Conservation (phyloP, 768 basidiomycete species). For the Inosperma sp. region DNA sequence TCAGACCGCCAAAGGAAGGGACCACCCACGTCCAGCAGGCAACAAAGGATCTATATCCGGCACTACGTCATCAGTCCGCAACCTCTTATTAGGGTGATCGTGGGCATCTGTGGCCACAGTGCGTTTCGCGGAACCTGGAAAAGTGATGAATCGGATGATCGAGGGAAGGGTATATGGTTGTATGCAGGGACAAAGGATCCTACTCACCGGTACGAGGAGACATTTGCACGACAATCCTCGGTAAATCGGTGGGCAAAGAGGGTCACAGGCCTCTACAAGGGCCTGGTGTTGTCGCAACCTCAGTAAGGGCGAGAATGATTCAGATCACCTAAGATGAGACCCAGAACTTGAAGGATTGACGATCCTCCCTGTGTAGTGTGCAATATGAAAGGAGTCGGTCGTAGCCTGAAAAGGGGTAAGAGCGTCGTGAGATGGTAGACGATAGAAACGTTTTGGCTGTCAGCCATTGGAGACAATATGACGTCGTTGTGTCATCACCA, state of each 20-base stretch:
- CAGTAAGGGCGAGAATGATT: no score
- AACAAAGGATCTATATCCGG: conserved; percentile 1
- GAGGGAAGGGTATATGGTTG: conserved; percentile 1
- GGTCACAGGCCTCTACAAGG: not conserved
- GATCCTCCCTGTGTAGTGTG: no score
- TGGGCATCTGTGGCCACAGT: not conserved
- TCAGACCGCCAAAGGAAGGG: not conserved
- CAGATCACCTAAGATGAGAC: no score
- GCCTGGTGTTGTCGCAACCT: conserved; percentile 3
- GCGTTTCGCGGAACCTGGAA: conserved; percentile 2
- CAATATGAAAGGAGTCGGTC: no score
- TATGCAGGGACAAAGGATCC: conserved; percentile 1
- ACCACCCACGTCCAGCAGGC: not conserved
- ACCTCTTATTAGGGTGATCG: not conserved
- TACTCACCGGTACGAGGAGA: not conserved
- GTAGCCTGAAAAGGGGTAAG: no score
- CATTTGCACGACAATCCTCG: conserved; percentile 3
- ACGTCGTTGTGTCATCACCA: no score
- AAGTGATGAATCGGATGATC: conserved; percentile 2
- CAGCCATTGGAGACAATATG: no score
- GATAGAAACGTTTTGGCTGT: no score
- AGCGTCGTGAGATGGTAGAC: no score
- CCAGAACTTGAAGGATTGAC: no score
- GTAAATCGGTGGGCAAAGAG: not conserved
- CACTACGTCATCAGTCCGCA: conserved; percentile 4